phyloP scores from a whole-genome alignment of 2,329 filamentous ascomycete species.

The Colletotrichum truncatum region DNA sequence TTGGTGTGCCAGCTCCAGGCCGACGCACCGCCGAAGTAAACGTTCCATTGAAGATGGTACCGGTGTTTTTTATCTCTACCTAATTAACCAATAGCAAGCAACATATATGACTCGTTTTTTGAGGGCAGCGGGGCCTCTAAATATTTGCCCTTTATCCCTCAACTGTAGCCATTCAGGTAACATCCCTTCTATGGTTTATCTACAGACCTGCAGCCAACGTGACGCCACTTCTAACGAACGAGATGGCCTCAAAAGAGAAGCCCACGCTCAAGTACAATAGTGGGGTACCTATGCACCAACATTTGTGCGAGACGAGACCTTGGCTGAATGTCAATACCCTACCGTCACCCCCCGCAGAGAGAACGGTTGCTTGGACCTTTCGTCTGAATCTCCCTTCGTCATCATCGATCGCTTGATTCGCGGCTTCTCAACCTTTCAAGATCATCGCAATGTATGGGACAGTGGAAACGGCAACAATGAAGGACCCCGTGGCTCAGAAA shows the following conservation, averaged over 20 bases:
- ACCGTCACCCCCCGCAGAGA: not conserved
- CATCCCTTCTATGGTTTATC: not conserved
- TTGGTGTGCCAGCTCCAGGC: not conserved
- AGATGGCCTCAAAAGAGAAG: slow-evolving; percentile 7
- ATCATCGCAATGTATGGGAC: not conserved
- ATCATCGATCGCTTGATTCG: not conserved
- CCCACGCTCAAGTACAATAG: not conserved
- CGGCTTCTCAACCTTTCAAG: not conserved
- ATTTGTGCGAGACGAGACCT: not conserved
- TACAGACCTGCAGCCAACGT: not conserved
- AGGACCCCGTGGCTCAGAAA: slow-evolving; percentile 8
- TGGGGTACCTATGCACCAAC: not conserved
- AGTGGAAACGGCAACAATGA: not conserved
- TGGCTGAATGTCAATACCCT: not conserved
- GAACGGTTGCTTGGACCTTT: not conserved
- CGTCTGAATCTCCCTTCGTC: not conserved
- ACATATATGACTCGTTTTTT: not conserved
- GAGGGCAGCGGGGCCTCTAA: not conserved
- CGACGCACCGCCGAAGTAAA: not conserved
- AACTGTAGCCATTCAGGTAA: not conserved
- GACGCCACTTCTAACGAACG: not conserved
- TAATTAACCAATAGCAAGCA: not conserved
- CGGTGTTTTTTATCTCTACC: not conserved
- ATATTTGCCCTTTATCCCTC: not conserved
- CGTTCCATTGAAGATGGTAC: slow-evolving; percentile 20